A percentile compares a stretch with the other conserved stretches of the same genome.
phyloP scores from a whole-genome alignment of 2,329 filamentous ascomycete species.

The Alternaria incomplexa region DNA sequence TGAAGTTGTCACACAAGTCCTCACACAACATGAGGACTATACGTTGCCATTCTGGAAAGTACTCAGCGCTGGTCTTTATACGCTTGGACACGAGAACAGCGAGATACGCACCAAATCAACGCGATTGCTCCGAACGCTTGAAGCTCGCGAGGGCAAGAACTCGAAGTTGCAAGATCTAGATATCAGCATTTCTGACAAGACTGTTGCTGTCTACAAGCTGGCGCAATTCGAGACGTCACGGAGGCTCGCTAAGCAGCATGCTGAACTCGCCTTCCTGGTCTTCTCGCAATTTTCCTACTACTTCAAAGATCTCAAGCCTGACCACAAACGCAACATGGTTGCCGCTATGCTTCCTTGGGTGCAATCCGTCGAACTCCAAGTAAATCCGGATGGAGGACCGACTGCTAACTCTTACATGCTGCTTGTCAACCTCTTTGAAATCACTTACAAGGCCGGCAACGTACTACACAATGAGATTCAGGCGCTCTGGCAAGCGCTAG shows the following conservation, averaged over 20 bases:
- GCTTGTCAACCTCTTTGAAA: slow-evolving; percentile 91
- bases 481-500: slow-evolving; percentile 94
- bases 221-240: slow-evolving; percentile 97
- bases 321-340: slow-evolving; percentile 90
- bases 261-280: slow-evolving; percentile 87
- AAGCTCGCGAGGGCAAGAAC: slow-evolving; percentile 80
- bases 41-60: slow-evolving; percentile 89
- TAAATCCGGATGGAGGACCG: slow-evolving; percentile 89
- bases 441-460: slow-evolving; percentile 89
- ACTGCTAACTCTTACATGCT: slow-evolving; percentile 94
- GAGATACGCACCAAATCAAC: slow-evolving; percentile 89
- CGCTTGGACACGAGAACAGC: slow-evolving; percentile 88
- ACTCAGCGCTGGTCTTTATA: slow-evolving; percentile 86
- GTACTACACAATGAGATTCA: slow-evolving; percentile 95
- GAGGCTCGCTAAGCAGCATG: slow-evolving; percentile 83
- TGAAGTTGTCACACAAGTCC: slow-evolving; percentile 84
- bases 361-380: slow-evolving; percentile 87
- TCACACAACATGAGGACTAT: slow-evolving; percentile 83
- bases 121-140: slow-evolving; percentile 77
- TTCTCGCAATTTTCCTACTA: slow-evolving; percentile 95
- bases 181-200: slow-evolving; percentile 98
- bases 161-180: slow-evolving; percentile 97
- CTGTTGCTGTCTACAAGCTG: slow-evolving; percentile 95
- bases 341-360: slow-evolving; percentile 96
- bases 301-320: slow-evolving; percentile 84